Conservation (phyloP, 768 basidiomycete genomes). For the Psilocybe cubensis region DNA sequence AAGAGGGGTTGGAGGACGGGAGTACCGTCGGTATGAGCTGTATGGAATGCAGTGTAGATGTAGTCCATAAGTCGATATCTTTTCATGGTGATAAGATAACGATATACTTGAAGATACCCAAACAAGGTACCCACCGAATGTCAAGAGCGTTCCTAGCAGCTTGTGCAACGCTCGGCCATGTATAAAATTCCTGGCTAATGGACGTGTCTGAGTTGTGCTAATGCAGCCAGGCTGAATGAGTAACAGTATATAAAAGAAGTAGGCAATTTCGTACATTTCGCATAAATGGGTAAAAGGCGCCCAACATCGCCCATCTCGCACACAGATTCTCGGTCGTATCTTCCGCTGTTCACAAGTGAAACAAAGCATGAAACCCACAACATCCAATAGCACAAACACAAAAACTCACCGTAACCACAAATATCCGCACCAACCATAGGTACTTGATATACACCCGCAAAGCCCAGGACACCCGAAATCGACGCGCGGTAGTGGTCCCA, state of each 20-base stretch:
- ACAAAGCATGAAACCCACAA: neutral
- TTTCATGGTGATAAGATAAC: neutral
- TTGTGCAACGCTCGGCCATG: conserved; percentile 58
- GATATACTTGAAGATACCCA: neutral
- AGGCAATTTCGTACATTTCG: conserved; percentile 53
- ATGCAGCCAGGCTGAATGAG: neutral
- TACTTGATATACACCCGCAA: conserved; percentile 65
- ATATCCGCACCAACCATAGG: conserved; percentile 83
- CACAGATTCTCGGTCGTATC: conserved; percentile 73
- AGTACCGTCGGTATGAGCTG: conserved; percentile 58
- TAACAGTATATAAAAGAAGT: neutral
- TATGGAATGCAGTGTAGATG: conserved; percentile 72
- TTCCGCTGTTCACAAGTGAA: conserved; percentile 35
- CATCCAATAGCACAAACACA: neutral
- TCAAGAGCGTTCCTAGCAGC: conserved; percentile 64
- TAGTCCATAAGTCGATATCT: conserved; percentile 75
- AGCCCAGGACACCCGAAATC: conserved; percentile 69
- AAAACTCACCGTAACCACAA: conserved; percentile 59
- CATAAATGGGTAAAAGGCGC: conserved; percentile 82
- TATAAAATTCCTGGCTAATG: conserved; percentile 70
- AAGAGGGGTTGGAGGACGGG: conserved; percentile 68
- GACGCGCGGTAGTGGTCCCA: conserved; percentile 65
- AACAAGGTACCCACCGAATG: conserved; percentile 50
- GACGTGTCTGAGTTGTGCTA: conserved; percentile 59
- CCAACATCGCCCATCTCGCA: conserved; percentile 77